phyloP scores from a whole-genome alignment of 1,139 yeast genomes.

The Yamadazyma diddensiae region DNA sequence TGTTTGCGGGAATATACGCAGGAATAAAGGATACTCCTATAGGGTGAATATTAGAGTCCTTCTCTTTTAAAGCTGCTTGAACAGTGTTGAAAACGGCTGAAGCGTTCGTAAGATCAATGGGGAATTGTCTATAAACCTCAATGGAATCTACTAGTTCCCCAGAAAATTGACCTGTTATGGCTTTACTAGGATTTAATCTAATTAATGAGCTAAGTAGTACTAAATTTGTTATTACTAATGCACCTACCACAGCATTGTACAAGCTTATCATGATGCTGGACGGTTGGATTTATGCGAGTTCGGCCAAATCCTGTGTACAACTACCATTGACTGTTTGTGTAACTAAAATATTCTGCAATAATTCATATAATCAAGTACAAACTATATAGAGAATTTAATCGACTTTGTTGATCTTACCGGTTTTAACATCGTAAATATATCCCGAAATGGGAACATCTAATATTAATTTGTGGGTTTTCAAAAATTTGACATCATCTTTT shows the following conservation, averaged over 20 bases:
- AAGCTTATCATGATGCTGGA: too few relatives aligned
- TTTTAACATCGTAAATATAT: constrained; percentile 36
- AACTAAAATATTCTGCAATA: too few relatives aligned
- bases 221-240: too few relatives aligned
- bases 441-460: constrained; percentile 34
- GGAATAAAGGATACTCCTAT: constrained; percentile 57
- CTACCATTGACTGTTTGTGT: too few relatives aligned
- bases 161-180: neutral
- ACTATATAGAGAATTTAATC: too few relatives aligned
- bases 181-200: too few relatives aligned
- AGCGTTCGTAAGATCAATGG: constrained; percentile 45
- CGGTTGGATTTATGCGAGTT: too few relatives aligned
- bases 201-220: too few relatives aligned
- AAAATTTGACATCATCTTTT: constrained; percentile 30
- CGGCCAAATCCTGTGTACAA: too few relatives aligned
- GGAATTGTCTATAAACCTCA: constrained; percentile 6
- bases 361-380: too few relatives aligned
- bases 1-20: constrained; percentile 54
- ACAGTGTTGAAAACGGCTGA: constrained; percentile 52
- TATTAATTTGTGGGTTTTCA: constrained; percentile 23
- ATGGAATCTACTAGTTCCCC: too few relatives aligned
- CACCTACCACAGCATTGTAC: too few relatives aligned
- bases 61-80: constrained; percentile 47
- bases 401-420: constrained; percentile 27
- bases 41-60: constrained; percentile 47